These are phyloP conservation scores for Naganishia antarctica DNA, from an alignment of 768 basidiomycete genomes.

Conservation along the genomic window DNA sequence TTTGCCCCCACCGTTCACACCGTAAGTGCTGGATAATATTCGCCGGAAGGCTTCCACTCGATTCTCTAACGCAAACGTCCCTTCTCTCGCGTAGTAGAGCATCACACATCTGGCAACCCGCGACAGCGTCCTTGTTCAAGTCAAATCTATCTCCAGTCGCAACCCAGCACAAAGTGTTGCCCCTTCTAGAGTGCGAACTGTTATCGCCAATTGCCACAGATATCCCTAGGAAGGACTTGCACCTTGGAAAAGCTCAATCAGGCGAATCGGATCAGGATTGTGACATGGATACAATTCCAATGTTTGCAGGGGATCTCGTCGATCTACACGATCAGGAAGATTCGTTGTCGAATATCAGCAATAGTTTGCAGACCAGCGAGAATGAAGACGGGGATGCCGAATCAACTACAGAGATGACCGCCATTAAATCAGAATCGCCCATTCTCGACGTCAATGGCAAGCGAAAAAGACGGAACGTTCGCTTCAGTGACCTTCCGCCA, in stretches of 20 bases:
- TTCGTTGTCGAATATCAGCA: slow-evolving; percentile 19
- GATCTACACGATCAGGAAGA: slow-evolving; percentile 19
- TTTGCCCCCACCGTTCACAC: not conserved
- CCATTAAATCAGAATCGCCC: not conserved
- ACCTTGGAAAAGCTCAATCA: not conserved
- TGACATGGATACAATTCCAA: not conserved
- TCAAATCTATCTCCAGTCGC: not conserved
- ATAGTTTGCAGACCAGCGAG: slow-evolving; percentile 11
- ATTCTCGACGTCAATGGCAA: not conserved
- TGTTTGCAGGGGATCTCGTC: not conserved
- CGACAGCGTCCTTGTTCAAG: not conserved
- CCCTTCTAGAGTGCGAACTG: not conserved
- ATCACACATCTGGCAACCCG: not conserved
- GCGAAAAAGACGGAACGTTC: not conserved
- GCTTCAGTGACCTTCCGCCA: slow-evolving; percentile 3
- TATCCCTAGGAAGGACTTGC: not conserved
- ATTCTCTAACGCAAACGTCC: too few relatives aligned
- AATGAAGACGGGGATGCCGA: slow-evolving; percentile 9
- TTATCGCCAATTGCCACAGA: too few relatives aligned
- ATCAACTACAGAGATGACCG: not conserved
- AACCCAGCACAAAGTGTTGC: not conserved
- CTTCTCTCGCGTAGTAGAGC: not conserved
- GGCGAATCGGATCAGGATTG: not conserved
- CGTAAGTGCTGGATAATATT: slow-evolving; percentile 1
- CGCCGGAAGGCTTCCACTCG: too few relatives aligned